phyloP scores from a whole-genome alignment of 306 rosid genomes.

The Ceratonia siliqua region DNA sequence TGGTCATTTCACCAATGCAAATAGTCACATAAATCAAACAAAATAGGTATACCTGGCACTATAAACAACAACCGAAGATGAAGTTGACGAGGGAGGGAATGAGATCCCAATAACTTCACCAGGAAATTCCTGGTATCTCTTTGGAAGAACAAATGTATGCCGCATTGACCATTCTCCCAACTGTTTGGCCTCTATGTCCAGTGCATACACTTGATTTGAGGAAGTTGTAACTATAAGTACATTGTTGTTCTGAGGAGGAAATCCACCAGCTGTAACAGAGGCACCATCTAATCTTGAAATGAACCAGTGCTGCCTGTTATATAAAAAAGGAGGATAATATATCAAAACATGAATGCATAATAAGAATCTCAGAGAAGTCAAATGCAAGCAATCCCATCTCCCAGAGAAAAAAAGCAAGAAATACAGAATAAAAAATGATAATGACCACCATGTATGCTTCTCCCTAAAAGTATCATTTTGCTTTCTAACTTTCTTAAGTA shows the following conservation, averaged over 20 bases:
- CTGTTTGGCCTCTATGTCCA: conserved; percentile 84
- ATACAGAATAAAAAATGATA: neutral
- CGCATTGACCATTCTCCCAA: conserved; percentile 89
- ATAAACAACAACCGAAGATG: conserved; percentile 75
- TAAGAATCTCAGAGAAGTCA: conserved; percentile 6
- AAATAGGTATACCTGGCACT: conserved; percentile 75
- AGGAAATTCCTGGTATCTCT: conserved; percentile 89
- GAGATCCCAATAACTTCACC: conserved; percentile 97
- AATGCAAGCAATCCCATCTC: neutral
- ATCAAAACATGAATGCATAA: neutral
- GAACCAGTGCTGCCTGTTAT: conserved; percentile 93
- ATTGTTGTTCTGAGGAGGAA: conserved; percentile 72
- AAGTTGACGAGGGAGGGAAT: conserved; percentile 67
- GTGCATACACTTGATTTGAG: conserved; percentile 87
- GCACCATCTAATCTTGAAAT: conserved; percentile 91
- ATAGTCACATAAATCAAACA: neutral
- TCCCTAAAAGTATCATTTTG: neutral
- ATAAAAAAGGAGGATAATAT: neutral
- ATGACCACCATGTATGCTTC: neutral
- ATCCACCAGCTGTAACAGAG: conserved; percentile 91
- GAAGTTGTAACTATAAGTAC: conserved; percentile 83
- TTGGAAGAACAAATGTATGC: conserved; percentile 70
- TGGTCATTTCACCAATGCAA: neutral
- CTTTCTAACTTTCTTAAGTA: neutral
- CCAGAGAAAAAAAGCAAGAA: neutral